Evolutionary conservation across 768 basidiomycete genomes (phyloP).

Genomic region (Clitopilus passeckerianus): DNA sequence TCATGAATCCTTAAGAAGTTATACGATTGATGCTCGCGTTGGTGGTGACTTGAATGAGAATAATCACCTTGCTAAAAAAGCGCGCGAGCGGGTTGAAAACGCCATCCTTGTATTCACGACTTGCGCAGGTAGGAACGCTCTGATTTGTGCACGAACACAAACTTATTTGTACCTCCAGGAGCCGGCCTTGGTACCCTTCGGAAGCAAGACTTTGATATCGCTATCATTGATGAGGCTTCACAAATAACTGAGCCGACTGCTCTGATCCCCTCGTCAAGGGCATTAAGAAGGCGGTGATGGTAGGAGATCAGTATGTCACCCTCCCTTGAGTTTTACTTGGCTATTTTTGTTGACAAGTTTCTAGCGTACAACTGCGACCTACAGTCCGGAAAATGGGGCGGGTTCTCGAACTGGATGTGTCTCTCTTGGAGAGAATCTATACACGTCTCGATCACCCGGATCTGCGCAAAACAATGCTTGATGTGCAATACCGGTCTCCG

Average conservation of each 20-base stretch:
- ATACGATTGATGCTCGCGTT: slow-evolving; percentile 60
- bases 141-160: not conserved
- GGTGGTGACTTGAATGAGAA: slow-evolving; percentile 63
- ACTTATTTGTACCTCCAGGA: slow-evolving; percentile 19
- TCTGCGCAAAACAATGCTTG: slow-evolving; percentile 56
- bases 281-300: slow-evolving; percentile 49
- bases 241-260: slow-evolving; percentile 66
- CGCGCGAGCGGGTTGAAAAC: slow-evolving; percentile 50
- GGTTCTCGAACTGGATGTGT: slow-evolving; percentile 52
- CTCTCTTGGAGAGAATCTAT: slow-evolving; percentile 59
- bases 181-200: slow-evolving; percentile 56
- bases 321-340: not conserved
- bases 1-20: slow-evolving; percentile 49
- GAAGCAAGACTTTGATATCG: slow-evolving; percentile 53
- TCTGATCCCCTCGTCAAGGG: slow-evolving; percentile 68
- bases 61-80: slow-evolving; percentile 49
- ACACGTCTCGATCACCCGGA: slow-evolving; percentile 25
- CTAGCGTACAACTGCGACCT: slow-evolving; percentile 63
- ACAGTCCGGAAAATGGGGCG: slow-evolving; percentile 58
- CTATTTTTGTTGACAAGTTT: not conserved
- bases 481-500: slow-evolving; percentile 67
- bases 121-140: slow-evolving; percentile 39
- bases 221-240: slow-evolving; percentile 66
- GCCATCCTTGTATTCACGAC: slow-evolving; percentile 62
- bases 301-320: slow-evolving; percentile 62